Percentiles rank a stretch among this genome's conserved stretches.
phyloP scores from a whole-genome alignment of 768 basidiomycete species.

The Suillus variegatus region DNA sequence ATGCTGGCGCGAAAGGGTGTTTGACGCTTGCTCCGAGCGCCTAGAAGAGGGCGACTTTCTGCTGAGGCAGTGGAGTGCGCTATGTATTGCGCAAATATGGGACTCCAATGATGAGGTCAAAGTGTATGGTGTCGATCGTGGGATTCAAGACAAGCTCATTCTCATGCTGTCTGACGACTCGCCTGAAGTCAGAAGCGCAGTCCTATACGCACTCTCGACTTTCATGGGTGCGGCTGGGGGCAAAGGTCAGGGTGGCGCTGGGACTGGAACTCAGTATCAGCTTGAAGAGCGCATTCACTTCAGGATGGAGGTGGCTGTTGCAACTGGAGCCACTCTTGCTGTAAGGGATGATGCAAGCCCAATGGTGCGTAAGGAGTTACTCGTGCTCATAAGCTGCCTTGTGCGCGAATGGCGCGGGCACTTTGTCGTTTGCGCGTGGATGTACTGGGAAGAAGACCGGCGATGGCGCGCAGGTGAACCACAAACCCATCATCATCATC shows the following conservation, averaged over 20 bases:
- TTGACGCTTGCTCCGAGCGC: conserved; percentile 83
- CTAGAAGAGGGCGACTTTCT: conserved; percentile 91
- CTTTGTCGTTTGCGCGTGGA: conserved; percentile 95
- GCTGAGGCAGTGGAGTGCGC: conserved; percentile 89
- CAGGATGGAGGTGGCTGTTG: conserved; percentile 89
- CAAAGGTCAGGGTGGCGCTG: conserved; percentile 79
- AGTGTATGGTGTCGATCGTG: conserved; percentile 74
- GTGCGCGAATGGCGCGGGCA: conserved; percentile 97
- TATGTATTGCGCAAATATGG: conserved; percentile 97
- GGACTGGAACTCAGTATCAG: conserved; percentile 77
- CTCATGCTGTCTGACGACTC: conserved; percentile 81
- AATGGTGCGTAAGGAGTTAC: conserved; percentile 92
- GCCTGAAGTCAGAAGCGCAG: conserved; percentile 90
- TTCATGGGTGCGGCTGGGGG: conserved; percentile 90
- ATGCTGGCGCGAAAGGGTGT: conserved; percentile 78
- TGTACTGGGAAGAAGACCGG: conserved; percentile 91
- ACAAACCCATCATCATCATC: conserved; percentile 32
- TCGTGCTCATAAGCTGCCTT: conserved; percentile 88
- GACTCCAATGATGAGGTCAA: conserved; percentile 90
- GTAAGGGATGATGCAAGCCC: conserved; percentile 95
- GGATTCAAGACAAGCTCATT: conserved; percentile 82
- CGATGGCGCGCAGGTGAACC: conserved; percentile 50
- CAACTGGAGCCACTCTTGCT: conserved; percentile 83
- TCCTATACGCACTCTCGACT: conserved; percentile 88
- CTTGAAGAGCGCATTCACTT: conserved; percentile 80